Evolutionary conservation across 1,284 basidiomycete genomes (phyloP), one percentile per base, ranked within the genome.

Genomic region (Irpex sp.): DNA sequence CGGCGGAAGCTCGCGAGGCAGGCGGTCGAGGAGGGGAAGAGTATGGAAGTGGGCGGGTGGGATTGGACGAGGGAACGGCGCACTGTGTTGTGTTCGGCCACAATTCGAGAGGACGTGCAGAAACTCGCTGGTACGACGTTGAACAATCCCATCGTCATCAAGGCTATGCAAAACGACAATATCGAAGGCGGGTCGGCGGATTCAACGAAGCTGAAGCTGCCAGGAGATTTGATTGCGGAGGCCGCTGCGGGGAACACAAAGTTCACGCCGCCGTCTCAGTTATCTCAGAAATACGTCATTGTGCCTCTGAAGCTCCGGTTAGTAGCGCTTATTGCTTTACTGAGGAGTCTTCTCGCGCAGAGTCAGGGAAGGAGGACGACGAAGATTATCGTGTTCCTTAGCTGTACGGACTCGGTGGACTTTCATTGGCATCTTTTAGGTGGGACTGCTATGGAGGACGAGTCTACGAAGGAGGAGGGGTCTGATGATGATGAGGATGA

Each of bases 381-480:
- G 23, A 90, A 87, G 71, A 87, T 98, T 52, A 94, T 99, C 58
- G 94, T 99, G 5, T 99, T 99, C 75, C 79, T 99, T 63, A 95
- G 91, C 68, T 98, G 95, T 68, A 99, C 95, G 2, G 96, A 98
- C 73, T 94, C 94, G 1, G 97, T 99, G 37, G 96, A 99, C 73
- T 98, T 95, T 71, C 94, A 98, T 72, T 99, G 93, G 91, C 83
- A 83, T 55, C 79, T 98, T n/a, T 76, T 99, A 0, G 91, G 90
- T 1, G 85, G 87, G 1, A 81, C 91, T 19, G 73, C 76, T 8
- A 96, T 98, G 93, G 84, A 81, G 9, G 79, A 71, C 1, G 69
- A 71, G 74, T 73, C 9, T 36, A 63, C 7, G 63, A 64, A 23
- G 64, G 61, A 47, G 63, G 33, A 35, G 4, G 53, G 48, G 1